A percentile compares a stretch with the other conserved stretches of the same genome.
Conservation (phyloP, 306 rosid species). For the Trichosanthes cucumerina region DNA sequence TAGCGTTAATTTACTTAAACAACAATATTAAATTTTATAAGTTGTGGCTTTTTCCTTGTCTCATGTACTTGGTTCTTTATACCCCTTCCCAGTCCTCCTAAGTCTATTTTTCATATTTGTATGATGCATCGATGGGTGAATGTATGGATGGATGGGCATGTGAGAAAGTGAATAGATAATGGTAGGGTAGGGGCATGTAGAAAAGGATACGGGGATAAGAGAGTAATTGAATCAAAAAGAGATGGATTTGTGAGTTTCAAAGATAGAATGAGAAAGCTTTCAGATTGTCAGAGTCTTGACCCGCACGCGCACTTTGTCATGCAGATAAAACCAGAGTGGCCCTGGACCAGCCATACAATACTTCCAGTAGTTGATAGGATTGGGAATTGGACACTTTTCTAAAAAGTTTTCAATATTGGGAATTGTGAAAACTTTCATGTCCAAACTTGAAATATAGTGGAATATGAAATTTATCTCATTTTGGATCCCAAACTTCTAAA, state of each 20-base stretch:
- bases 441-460: background rate
- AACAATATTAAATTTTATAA: background rate
- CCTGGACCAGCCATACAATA: background rate
- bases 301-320: constrained; percentile 8
- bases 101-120: background rate
- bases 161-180: background rate
- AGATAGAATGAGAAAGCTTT: background rate
- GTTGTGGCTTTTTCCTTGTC: background rate
- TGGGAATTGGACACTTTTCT: background rate
- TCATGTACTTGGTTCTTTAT: background rate
- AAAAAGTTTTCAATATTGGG: background rate
- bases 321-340: constrained; percentile 1
- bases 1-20: background rate
- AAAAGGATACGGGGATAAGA: background rate
- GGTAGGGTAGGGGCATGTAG: background rate
- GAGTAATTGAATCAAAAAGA: background rate
- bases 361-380: background rate
- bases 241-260: background rate
- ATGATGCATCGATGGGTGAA: background rate
- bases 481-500: background rate
- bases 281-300: background rate
- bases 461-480: background rate
- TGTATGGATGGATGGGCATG: background rate
- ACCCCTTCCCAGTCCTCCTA: background rate
- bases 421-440: background rate